Evolutionary conservation across 2,329 filamentous ascomycete genomes (phyloP).

Genomic region (Trichoderma semiorbis): DNA sequence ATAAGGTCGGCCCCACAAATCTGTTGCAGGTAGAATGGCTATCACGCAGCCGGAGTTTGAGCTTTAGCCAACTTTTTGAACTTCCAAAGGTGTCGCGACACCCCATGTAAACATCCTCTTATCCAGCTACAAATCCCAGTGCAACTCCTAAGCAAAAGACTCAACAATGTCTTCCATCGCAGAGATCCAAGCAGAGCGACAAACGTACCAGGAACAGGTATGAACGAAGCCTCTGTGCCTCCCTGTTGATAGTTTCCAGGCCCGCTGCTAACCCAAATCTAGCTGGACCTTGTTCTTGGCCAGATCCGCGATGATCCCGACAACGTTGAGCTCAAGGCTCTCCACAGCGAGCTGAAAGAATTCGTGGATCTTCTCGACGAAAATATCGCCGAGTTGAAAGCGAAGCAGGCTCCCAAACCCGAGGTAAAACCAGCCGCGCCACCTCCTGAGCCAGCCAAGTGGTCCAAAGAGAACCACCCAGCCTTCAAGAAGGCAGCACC

Average conservation of each 20-base stretch:
- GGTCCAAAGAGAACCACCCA: conserved; percentile 77
- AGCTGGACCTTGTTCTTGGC: conserved; percentile 75
- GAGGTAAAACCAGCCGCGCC: conserved; percentile 31
- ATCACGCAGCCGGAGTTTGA: not conserved
- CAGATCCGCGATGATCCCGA: conserved; percentile 78
- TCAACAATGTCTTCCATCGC: conserved; percentile 33
- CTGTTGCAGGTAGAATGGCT: not conserved
- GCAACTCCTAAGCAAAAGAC: not conserved
- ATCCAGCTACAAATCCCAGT: not conserved
- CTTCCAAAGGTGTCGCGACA: not conserved
- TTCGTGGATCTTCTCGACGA: conserved; percentile 76
- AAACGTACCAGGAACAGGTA: conserved; percentile 57
- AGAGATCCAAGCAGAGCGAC: conserved; percentile 50
- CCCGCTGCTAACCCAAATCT: conserved; percentile 24
- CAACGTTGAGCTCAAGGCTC: conserved; percentile 70
- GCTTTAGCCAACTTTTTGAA: not conserved
- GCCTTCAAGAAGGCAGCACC: conserved; percentile 59
- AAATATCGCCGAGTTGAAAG: conserved; percentile 75
- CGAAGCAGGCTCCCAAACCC: conserved; percentile 44
- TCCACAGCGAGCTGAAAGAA: conserved; percentile 78
- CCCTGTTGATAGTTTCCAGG: not conserved
- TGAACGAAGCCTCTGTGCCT: conserved; percentile 19
- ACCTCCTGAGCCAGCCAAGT: conserved; percentile 60
- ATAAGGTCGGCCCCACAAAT: not conserved
- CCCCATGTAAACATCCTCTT: not conserved